Evolutionary conservation across 331 rosid genomes (phyloP).

Genomic region (Rosa hybrid): DNA sequence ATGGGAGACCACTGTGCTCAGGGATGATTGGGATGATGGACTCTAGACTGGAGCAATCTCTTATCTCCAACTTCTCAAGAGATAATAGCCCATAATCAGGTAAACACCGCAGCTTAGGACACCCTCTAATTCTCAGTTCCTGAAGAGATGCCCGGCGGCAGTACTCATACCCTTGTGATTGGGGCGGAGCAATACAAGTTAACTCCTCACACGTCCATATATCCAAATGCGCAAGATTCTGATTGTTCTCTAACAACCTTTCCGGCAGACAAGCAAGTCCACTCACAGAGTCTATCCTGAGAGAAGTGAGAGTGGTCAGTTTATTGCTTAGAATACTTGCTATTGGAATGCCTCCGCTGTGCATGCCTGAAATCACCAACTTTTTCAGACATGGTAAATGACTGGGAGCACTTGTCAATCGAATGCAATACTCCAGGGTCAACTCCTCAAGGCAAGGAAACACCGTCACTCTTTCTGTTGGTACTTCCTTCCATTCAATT

Average conservation of each 20-base stretch:
- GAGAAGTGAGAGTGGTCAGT: not conserved
- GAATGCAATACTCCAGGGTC: no score
- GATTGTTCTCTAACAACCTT: not conserved
- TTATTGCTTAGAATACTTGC: not conserved
- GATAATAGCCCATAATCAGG: not conserved
- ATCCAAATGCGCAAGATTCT: no score
- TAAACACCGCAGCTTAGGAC: not conserved
- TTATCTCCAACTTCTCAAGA: no score
- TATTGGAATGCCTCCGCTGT: not conserved
- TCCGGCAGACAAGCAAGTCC: not conserved
- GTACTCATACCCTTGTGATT: not conserved
- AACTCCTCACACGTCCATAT: not conserved
- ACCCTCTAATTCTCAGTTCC: rapidly evolving
- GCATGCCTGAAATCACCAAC: rapidly evolving
- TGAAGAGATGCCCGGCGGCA: not conserved
- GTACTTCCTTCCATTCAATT: not conserved
- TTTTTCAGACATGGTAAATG: not conserved
- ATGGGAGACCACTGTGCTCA: not conserved
- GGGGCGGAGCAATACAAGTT: not conserved
- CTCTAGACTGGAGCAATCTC: not conserved
- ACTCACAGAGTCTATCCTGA: not conserved
- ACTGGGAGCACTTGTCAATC: not conserved
- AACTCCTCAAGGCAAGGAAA: not conserved
- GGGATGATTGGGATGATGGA: not conserved
- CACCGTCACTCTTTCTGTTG: not conserved